Percentiles rank a stretch among this genome's conserved stretches.
Evolutionary conservation across 176 grass and related monocot genomes (phyloP).

Genomic region (Triticum urartu): DNA sequence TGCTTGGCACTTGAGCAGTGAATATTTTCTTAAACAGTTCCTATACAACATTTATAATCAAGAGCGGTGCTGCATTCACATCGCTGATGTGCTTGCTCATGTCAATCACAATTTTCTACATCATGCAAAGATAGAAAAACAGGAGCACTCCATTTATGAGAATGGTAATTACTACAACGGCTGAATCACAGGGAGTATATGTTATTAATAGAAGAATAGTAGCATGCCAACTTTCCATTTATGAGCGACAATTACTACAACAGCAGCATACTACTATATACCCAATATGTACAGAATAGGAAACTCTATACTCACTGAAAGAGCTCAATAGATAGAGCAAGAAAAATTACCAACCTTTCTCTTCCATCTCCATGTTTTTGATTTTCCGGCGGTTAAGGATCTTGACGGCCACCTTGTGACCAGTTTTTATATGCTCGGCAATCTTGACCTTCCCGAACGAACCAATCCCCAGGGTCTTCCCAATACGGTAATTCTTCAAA

Average conservation of each 20-base stretch:
- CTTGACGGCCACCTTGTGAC: slow-evolving; percentile 61
- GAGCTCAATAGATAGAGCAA: background rate
- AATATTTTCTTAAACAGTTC: background rate
- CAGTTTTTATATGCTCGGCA: slow-evolving; percentile 53
- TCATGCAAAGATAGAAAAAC: background rate
- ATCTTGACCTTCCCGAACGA: slow-evolving; percentile 67
- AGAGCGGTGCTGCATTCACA: background rate
- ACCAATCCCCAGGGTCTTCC: slow-evolving; percentile 58
- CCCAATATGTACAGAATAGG: background rate
- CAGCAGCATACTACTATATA: background rate
- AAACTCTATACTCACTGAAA: background rate
- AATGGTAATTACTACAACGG: too few species aligned
- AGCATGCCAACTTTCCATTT: background rate
- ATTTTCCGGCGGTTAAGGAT: slow-evolving; percentile 64
- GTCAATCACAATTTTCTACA: background rate
- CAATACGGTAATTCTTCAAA: slow-evolving; percentile 50
- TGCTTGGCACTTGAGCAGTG: background rate
- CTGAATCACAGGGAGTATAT: background rate
- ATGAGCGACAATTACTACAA: background rate
- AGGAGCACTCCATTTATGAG: background rate
- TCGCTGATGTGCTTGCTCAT: background rate
- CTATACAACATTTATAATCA: background rate
- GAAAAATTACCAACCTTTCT: slow-evolving; percentile 43
- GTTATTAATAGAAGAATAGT: background rate
- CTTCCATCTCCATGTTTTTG: slow-evolving; percentile 62